phyloP scores from a whole-genome alignment of 2,329 filamentous ascomycete species.

The Torrubiella hemipterigena region DNA sequence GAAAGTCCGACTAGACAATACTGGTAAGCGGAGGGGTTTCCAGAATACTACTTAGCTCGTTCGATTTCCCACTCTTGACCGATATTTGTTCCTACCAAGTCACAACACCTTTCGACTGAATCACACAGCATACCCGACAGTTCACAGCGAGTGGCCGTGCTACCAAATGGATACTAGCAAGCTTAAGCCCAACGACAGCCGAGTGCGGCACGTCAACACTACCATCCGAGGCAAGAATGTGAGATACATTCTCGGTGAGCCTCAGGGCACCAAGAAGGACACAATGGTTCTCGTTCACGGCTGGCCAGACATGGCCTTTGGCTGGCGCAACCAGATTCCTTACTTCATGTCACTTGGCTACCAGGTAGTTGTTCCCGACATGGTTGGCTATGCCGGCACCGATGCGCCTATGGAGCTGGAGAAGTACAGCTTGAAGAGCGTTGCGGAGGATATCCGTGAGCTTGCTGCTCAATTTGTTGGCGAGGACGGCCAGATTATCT shows the following conservation, averaged over 20 bases:
- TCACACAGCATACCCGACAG: too few species aligned
- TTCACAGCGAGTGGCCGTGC: too few species aligned
- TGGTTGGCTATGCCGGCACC: slow-evolving; percentile 76
- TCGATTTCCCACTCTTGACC: too few species aligned
- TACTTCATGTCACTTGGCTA: slow-evolving; percentile 59
- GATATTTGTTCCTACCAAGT: too few species aligned
- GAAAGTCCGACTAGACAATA: too few species aligned
- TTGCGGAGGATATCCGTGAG: slow-evolving; percentile 62
- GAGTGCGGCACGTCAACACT: slow-evolving; percentile 18
- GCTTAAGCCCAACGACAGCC: slow-evolving; percentile 41
- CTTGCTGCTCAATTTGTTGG: slow-evolving; percentile 47
- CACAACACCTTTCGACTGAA: too few species aligned
- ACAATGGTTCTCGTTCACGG: slow-evolving; percentile 55
- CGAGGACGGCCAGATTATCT: slow-evolving; percentile 47
- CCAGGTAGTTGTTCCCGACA: slow-evolving; percentile 72
- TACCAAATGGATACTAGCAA: slow-evolving; percentile 52
- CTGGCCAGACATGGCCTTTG: slow-evolving; percentile 71
- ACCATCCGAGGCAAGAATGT: slow-evolving; percentile 43
- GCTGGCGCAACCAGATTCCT: slow-evolving; percentile 86
- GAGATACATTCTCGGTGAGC: slow-evolving; percentile 45
- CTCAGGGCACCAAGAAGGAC: slow-evolving; percentile 27
- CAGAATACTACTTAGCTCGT: too few species aligned
- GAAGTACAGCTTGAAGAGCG: slow-evolving; percentile 60
- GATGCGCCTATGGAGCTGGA: slow-evolving; percentile 49
- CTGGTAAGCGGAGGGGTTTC: too few species aligned